Percentiles rank a stretch among this genome's conserved stretches.
Evolutionary conservation across 441 rosid genomes (phyloP).

Genomic region (Mallotus japonicus): DNA sequence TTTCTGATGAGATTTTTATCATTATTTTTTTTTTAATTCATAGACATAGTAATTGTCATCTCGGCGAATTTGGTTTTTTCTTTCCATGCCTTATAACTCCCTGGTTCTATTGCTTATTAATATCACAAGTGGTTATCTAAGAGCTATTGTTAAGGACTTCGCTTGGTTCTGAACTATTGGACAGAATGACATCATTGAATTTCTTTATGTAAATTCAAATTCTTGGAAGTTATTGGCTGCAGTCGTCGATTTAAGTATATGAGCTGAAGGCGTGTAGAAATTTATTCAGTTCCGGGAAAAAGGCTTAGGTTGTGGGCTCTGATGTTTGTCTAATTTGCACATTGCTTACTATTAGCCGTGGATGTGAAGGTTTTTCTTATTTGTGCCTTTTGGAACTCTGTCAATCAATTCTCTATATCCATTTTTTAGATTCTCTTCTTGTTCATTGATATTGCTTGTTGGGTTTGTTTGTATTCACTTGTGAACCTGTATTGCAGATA

Average conservation of each 20-base stretch:
- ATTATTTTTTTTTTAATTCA: background rate
- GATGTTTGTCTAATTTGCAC: background rate
- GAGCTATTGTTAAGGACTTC: background rate
- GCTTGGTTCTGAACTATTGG: background rate
- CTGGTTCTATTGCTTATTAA: background rate
- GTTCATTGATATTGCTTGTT: background rate
- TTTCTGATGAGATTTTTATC: background rate
- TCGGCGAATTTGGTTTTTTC: background rate
- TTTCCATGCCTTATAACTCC: background rate
- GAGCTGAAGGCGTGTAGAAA: background rate
- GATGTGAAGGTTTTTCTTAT: background rate
- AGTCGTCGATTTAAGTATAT: background rate
- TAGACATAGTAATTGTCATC: background rate
- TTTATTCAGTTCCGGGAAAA: background rate
- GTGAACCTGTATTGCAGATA: constrained; percentile 53
- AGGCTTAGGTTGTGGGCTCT: background rate
- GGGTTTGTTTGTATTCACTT: constrained; percentile 15
- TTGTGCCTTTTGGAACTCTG: background rate
- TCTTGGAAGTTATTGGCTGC: background rate
- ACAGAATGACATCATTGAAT: background rate
- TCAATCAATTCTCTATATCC: background rate
- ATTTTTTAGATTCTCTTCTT: constrained; percentile 2
- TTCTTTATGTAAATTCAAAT: background rate
- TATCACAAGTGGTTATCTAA: background rate
- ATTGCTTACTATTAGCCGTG: constrained; percentile 2